Base-by-base conservation (phyloP, 495 filamentous ascomycete species). In the Cairneyella variabilis region DNA sequence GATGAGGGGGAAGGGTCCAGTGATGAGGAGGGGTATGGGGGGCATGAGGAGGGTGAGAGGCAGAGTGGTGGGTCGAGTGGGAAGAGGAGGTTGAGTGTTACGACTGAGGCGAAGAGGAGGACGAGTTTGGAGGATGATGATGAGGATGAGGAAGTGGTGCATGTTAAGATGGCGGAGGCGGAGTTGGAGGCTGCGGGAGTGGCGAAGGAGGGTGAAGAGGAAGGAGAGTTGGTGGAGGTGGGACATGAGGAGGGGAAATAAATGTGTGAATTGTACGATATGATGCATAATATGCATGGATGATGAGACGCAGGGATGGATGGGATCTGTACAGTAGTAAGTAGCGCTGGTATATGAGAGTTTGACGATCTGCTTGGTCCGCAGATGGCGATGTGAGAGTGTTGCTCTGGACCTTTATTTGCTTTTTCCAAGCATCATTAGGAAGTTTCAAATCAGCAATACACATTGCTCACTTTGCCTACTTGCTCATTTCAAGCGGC, bases 41-140 rank as follows among this genome's bases (percentile, higher is more conserved):
- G 68, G 53, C 66, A 72, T 27, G 5, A 10, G 45, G 17, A 28
- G 41, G 17, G 38, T 34, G 37, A 25, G 36, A 10, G 18, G 23
- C 27, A 4, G 23, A n/a, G 6, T 18, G 26, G 34, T 22, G 17
- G 40, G 1, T 14, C 6, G 28, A 14, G 28, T 32, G 52, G 37
- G 10, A 64, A 52, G 56, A 59, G 62, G 54, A 51, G 58, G 27
- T 22, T 60, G 39, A 60, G 54, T 45, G 53, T 38, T 12, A 76
- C 73, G 17, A 71, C 76, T 2, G 77, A 82, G 64, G 76, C 77
- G 4, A 68, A 70, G 51, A 59, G 76, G 41, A 64, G 77, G 53
- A 82, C 75, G 42, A 80, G 76, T 61, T 72, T 80, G 22, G 78
- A 79, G 59, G 78, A 82, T 48, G 76, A 76, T 12, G 78, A 81